Percentiles rank a stretch among this genome's conserved stretches.
Conservation (phyloP, 2,329 filamentous ascomycete species). For the Penicillium sp. region DNA sequence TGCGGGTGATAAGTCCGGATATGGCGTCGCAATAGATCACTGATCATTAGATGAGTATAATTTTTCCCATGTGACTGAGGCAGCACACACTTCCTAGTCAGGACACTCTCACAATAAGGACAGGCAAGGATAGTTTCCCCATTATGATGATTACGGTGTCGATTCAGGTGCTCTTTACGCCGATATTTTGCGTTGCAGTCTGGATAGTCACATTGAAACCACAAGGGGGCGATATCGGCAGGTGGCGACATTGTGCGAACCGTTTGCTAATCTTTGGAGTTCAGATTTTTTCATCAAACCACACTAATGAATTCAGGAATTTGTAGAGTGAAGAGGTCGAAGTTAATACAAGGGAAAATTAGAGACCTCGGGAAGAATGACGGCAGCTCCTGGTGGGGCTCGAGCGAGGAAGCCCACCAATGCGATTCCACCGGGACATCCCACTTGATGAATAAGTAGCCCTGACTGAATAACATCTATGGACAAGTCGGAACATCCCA, state of each 20-base stretch:
- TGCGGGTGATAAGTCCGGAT: constrained; percentile 14
- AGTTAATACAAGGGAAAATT: no score
- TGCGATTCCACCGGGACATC: background rate
- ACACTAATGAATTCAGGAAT: no score
- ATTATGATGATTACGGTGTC: constrained; percentile 13
- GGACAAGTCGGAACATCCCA: no score
- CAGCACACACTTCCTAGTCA: constrained; percentile 10
- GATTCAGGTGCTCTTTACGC: constrained; percentile 21
- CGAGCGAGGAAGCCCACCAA: no score
- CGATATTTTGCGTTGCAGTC: constrained; percentile 17
- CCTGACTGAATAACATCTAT: no score
- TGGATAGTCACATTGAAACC: constrained; percentile 14
- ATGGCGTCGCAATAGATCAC: constrained; percentile 20
- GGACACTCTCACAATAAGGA: constrained; percentile 13
- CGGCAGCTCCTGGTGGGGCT: no score
- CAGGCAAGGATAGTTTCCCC: constrained; percentile 7
- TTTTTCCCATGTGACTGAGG: background rate
- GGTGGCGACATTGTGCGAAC: background rate
- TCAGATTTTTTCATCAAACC: no score
- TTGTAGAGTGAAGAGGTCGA: no score
- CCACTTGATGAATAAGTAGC: constrained; percentile 6
- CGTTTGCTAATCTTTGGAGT: no score
- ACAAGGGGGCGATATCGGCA: background rate
- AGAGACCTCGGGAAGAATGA: no score
- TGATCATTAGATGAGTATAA: constrained; percentile 2